Percentiles rank a stretch among this genome's conserved stretches.
These are phyloP conservation scores for Rehmannia glutinosa DNA, from an alignment of 257 asterid species.

Conservation along the genomic window DNA sequence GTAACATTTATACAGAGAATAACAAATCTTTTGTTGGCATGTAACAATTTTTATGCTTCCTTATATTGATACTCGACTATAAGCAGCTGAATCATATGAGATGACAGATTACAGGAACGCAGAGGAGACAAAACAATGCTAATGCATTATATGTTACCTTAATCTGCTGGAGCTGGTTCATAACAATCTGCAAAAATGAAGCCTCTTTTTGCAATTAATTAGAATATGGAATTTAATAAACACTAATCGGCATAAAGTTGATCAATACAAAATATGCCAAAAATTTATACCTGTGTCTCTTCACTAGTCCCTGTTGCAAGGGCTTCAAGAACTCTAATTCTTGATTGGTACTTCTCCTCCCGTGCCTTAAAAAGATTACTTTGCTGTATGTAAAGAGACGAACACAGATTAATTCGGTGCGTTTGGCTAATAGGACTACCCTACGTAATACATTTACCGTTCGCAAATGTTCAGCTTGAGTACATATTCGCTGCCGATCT, in stretches of 20 bases:
- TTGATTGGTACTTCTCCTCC: slow-evolving; percentile 89
- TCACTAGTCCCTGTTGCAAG: slow-evolving; percentile 79
- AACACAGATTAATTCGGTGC: background rate
- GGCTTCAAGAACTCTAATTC: slow-evolving; percentile 90
- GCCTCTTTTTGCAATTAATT: slow-evolving; percentile 6
- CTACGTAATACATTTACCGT: slow-evolving; percentile 38
- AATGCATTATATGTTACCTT: slow-evolving; percentile 40
- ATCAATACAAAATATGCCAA: background rate
- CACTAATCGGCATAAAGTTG: background rate
- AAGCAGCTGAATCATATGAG: background rate
- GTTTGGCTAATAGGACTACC: background rate
- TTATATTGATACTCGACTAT: background rate
- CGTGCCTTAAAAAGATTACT: slow-evolving; percentile 79
- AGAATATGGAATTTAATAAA: background rate
- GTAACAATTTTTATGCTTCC: background rate
- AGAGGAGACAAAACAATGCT: background rate
- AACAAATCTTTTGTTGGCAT: background rate
- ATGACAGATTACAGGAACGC: background rate
- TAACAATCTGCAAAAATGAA: slow-evolving; percentile 48
- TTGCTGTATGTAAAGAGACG: slow-evolving; percentile 51
- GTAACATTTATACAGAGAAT: background rate
- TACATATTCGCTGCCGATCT: slow-evolving; percentile 83
- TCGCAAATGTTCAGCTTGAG: slow-evolving; percentile 86
- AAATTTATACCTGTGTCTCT: slow-evolving; percentile 59
- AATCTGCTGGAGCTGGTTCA: slow-evolving; percentile 59